Percentiles rank a stretch among this genome's conserved stretches.
These are phyloP conservation scores for Parietichytrium sp. DNA, from an alignment of 108 stramenopile genomes.

Conservation along the genomic window DNA sequence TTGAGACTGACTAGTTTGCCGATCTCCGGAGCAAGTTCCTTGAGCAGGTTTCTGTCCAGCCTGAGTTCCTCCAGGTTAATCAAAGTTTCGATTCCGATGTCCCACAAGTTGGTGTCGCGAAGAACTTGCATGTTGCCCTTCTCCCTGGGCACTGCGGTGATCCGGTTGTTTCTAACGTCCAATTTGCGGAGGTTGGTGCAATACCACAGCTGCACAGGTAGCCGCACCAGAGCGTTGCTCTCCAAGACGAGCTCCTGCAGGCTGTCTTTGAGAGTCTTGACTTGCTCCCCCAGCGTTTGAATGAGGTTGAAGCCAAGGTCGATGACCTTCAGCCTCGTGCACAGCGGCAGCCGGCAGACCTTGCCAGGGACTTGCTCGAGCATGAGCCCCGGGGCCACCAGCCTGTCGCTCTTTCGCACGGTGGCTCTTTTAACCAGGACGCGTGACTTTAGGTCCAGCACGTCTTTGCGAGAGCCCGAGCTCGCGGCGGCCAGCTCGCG, in stretches of 20 bases:
- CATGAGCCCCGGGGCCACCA: background rate
- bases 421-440: background rate
- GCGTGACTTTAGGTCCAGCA: background rate
- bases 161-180: background rate
- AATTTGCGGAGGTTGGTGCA: background rate
- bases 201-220: slow-evolving; percentile 3
- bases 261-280: background rate
- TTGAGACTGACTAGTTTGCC: background rate
- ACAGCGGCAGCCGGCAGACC: background rate
- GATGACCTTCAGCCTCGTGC: background rate
- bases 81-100: slow-evolving; percentile 25
- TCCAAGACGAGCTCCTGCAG: background rate
- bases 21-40: background rate
- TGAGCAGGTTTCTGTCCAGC: slow-evolving; percentile 12
- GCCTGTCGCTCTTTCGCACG: background rate
- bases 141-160: background rate
- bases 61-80: background rate
- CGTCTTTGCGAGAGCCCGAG: background rate
- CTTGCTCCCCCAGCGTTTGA: background rate
- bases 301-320: background rate
- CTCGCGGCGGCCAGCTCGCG: slow-evolving; percentile 27
- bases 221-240: background rate
- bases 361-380: background rate
- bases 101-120: slow-evolving; percentile 25
- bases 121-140: slow-evolving; percentile 29